A percentile compares a stretch with the other conserved stretches of the same genome.
These are phyloP conservation scores for Aspergillus oerlinghausenensis DNA, from an alignment of 2,329 filamentous ascomycete genomes.

Conservation along the genomic window DNA sequence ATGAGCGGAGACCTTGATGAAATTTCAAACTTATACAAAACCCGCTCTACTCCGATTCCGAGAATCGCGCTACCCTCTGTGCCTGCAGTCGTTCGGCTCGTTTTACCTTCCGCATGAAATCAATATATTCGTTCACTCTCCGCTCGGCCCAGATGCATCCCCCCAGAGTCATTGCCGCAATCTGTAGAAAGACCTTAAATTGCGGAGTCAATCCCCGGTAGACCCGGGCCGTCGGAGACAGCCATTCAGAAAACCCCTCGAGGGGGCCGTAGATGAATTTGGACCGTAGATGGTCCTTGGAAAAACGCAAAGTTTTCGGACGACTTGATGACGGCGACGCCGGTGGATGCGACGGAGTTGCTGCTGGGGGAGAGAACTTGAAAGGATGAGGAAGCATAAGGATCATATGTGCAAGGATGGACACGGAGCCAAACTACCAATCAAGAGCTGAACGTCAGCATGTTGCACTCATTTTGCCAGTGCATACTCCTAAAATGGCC, in stretches of 20 bases:
- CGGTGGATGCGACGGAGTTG: slow-evolving; percentile 22
- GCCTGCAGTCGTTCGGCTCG: slow-evolving; percentile 37
- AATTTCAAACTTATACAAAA: neutral
- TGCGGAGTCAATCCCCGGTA: slow-evolving; percentile 47
- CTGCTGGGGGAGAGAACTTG: slow-evolving; percentile 31
- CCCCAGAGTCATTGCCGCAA: slow-evolving; percentile 45
- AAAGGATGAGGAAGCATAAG: slow-evolving; percentile 41
- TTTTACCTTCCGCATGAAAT: slow-evolving; percentile 38
- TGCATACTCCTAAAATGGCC: neutral
- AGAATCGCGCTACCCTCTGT: slow-evolving; percentile 17
- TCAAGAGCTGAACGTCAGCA: neutral
- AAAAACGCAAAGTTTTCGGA: slow-evolving; percentile 23
- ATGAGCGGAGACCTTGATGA: neutral
- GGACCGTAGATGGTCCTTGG: slow-evolving; percentile 26
- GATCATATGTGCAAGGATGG: slow-evolving; percentile 44
- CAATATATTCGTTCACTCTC: slow-evolving; percentile 43
- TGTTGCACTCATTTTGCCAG: neutral
- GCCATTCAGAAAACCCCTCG: slow-evolving; percentile 46
- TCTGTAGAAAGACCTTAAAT: slow-evolving; percentile 48
- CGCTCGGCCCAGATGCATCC: slow-evolving; percentile 47
- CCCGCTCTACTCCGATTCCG: slow-evolving; percentile 11
- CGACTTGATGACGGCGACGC: slow-evolving; percentile 4
- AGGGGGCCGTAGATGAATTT: slow-evolving; percentile 37
- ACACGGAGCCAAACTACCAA: slow-evolving; percentile 41
- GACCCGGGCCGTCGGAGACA: slow-evolving; percentile 39